Conservation (phyloP, 2,329 filamentous ascomycete species). For the Aspergillus puulaauensis region DNA sequence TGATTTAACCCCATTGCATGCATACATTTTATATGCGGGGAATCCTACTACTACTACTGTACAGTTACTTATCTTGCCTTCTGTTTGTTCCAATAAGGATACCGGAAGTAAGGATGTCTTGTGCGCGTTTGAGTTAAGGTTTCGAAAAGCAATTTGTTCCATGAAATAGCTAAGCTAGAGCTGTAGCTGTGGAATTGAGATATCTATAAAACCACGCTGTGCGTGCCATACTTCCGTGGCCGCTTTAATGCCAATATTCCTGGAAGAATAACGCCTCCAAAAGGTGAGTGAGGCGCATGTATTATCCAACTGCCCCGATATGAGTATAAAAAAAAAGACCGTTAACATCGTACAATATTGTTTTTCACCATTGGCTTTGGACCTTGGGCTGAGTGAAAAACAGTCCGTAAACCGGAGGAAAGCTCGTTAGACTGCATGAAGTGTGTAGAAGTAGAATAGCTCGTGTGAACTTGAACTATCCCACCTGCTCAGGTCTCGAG, state of each 20-base stretch:
- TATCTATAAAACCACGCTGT: not conserved
- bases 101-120: not conserved
- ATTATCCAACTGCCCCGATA: not conserved
- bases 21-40: not conserved
- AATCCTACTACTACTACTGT: not conserved
- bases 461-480: not conserved
- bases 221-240: not conserved
- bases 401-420: not conserved
- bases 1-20: not conserved
- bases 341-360: not conserved
- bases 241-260: not conserved
- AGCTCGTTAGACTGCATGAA: not conserved
- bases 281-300: not conserved
- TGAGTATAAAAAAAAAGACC: not conserved
- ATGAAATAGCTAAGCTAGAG: not conserved
- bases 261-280: not conserved
- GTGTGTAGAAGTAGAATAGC: not conserved
- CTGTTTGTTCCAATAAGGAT: not conserved
- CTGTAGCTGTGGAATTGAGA: not conserved
- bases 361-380: not conserved
- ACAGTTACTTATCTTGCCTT: not conserved
- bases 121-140: not conserved
- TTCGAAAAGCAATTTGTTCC: not conserved
- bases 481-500: no score
- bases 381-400: not conserved